Evolutionary conservation across 1,284 basidiomycete species (phyloP), one percentile per base, ranked within the genome.

Genomic region (Omphalotus olearius): DNA sequence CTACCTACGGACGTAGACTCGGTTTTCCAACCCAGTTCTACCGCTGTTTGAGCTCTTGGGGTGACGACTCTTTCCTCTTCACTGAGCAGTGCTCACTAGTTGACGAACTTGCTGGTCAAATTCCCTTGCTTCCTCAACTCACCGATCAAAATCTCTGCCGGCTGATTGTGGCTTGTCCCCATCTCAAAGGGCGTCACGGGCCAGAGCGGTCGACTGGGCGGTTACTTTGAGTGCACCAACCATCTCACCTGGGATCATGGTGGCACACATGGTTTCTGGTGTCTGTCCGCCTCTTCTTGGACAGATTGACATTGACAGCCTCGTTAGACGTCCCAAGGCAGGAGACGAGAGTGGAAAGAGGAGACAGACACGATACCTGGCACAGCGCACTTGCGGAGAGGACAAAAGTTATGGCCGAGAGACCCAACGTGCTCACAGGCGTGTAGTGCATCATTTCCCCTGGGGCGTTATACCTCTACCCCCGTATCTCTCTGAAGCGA

Each of bases 121-220:
- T 33, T 33, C 30, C 30, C 7, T 13, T 33, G 9, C 30, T 9
- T 33, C 30, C 30, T 10, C 13, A 33, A 33, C 30, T 33, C 30
- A 13, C 9, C 30, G 2, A 33, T 33, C 30, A 7, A 33, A 33
- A 33, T 33, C 30, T 3, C 7, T 33, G 13, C 4, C 30, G 13
- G 30, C 30, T 33, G 30, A 4, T 13, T 2, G 30, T 13, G 30
- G 30, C 30, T 13, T 33, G 30, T 33, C 74, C 93, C 90, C 49
- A 94, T 94, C 65, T 94, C 91, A 51, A 98, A 98, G 70, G 94
- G 94, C 52, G 91, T 96, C 56, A 83, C 82, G 39, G 94, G 94
- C 57, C 94, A 98, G 71, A 98, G 94, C 66, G 94, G 94, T 11
- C 79, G 94, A 35, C 80, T 94, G 50, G 94, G 94, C 37, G 94